Conservation (phyloP, 352 stramenopile genomes). For the Detonula confervacea region DNA sequence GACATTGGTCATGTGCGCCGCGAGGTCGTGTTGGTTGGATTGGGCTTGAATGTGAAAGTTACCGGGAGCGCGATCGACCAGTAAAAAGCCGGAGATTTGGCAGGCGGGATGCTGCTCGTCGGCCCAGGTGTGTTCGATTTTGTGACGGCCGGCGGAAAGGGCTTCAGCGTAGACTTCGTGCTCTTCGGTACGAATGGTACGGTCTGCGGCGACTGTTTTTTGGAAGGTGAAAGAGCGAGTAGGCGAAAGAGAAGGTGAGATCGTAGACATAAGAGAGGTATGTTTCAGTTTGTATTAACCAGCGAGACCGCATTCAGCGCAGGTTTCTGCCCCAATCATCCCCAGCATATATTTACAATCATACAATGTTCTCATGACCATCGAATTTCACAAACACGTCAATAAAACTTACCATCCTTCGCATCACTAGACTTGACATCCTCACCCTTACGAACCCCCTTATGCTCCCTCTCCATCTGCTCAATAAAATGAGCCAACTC, state of each 20-base stretch:
- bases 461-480: conserved; percentile 84
- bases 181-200: conserved; percentile 38
- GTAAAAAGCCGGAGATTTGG: conserved; percentile 83
- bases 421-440: conserved; percentile 90
- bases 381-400: background rate
- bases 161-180: conserved; percentile 46
- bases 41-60: conserved; percentile 95
- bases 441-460: conserved; percentile 88
- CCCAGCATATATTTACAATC: no score
- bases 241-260: background rate
- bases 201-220: conserved; percentile 33
- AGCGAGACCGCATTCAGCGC: no score
- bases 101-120: conserved; percentile 84
- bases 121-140: conserved; percentile 61
- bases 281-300: no score
- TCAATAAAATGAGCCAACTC: conserved; percentile 78
- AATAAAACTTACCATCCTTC: conserved; percentile 50
- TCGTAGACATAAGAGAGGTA: background rate
- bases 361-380: background rate
- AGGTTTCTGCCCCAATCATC: no score
- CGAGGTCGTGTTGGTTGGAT: conserved; percentile 88
- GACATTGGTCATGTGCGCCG: conserved; percentile 92
- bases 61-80: conserved; percentile 90
- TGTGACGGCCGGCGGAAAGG: conserved; percentile 34
- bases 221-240: background rate